phyloP scores from a whole-genome alignment of 1,139 yeast species.

The Zygosaccharomyces pseudobailii region DNA sequence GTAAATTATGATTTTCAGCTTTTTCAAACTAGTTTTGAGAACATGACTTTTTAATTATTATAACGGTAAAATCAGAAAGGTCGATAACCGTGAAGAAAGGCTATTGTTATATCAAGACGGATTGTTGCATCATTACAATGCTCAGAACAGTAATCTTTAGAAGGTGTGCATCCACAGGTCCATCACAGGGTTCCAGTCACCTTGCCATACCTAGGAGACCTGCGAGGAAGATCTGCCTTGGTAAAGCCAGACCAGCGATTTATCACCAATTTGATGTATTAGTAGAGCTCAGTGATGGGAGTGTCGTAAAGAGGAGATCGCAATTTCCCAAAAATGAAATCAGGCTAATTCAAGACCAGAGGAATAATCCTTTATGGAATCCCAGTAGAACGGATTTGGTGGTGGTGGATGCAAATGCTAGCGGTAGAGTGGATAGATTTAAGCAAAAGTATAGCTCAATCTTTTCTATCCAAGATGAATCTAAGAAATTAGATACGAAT shows the following conservation, averaged over 20 bases:
- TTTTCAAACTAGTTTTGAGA: neutral
- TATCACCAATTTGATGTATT: conserved; percentile 83
- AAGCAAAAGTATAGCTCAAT: conserved; percentile 62
- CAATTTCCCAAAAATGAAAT: conserved; percentile 86
- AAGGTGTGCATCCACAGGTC: conserved; percentile 28
- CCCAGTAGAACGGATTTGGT: conserved; percentile 75
- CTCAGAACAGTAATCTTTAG: conserved; percentile 12
- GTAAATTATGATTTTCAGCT: neutral
- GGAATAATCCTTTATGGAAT: conserved; percentile 84
- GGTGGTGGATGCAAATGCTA: conserved; percentile 72
- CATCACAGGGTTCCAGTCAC: conserved; percentile 26
- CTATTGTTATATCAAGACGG: neutral
- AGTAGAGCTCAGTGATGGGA: conserved; percentile 89
- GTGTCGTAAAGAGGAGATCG: conserved; percentile 75
- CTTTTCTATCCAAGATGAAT: conserved; percentile 37
- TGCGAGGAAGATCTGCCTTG: conserved; percentile 41
- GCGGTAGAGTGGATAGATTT: conserved; percentile 82
- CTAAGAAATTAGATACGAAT: conserved; percentile 15
- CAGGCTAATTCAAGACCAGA: conserved; percentile 81
- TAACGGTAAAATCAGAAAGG: neutral
- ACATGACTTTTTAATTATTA: neutral
- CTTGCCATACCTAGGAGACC: conserved; percentile 37
- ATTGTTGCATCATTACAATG: conserved; percentile 1
- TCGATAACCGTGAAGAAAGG: neutral
- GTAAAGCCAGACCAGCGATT: conserved; percentile 88